Evolutionary conservation across 1,284 basidiomycete genomes (phyloP).

Genomic region (Trametes sp.): DNA sequence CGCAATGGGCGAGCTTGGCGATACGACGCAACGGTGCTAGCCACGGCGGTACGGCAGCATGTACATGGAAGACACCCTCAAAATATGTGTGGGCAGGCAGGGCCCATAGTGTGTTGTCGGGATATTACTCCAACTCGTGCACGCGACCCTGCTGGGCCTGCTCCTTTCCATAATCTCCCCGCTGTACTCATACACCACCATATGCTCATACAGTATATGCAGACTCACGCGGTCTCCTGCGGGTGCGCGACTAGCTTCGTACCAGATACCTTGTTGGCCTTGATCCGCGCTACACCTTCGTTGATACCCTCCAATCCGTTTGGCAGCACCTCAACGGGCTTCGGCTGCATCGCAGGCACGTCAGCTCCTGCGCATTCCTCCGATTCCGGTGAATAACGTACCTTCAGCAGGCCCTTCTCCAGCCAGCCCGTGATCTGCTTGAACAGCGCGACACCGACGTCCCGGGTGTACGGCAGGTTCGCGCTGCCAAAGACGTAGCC

Average conservation of each 20-base stretch:
- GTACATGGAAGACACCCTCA: no score
- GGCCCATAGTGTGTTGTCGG: no score
- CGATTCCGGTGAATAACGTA: not conserved
- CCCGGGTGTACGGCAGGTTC: not conserved
- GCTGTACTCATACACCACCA: no score
- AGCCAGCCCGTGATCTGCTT: constrained; percentile 18
- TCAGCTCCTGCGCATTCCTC: not conserved
- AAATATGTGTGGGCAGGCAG: no score
- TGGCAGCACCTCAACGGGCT: constrained; percentile 50
- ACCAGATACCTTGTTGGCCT: constrained; percentile 52
- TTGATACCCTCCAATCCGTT: constrained; percentile 54
- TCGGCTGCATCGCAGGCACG: constrained; percentile 29
- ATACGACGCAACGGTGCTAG: no score
- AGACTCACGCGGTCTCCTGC: constrained; percentile 46
- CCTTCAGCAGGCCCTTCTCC: constrained; percentile 3
- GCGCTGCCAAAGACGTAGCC: constrained; percentile 6
- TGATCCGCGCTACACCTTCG: constrained; percentile 51
- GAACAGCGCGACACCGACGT: constrained; percentile 9
- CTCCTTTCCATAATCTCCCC: no score
- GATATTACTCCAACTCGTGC: no score
- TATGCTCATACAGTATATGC: no score
- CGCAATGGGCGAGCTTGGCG: no score
- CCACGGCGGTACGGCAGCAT: no score
- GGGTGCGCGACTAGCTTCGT: constrained; percentile 58
- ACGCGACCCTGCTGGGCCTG: no score